phyloP scores from a whole-genome alignment of 345 rosid species.

The Dipteronia dyeriana region DNA sequence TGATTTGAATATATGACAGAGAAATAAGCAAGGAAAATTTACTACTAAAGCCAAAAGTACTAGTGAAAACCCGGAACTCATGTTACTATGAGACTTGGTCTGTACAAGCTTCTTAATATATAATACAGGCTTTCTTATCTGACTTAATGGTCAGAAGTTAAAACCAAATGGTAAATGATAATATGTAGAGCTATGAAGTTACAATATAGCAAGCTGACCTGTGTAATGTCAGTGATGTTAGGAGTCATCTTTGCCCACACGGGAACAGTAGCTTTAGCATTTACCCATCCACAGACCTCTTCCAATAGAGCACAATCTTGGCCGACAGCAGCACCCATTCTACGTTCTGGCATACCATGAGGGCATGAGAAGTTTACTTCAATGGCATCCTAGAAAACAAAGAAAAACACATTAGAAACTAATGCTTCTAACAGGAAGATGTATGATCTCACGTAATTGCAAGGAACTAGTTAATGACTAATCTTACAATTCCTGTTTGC shows the following conservation, averaged over 20 bases:
- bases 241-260: slow-evolving; percentile 99
- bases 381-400: slow-evolving; percentile 70
- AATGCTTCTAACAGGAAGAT: not conserved
- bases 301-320: slow-evolving; percentile 83
- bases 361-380: slow-evolving; percentile 98
- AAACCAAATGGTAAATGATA: too few species aligned
- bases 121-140: not conserved
- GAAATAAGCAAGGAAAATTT: not conserved
- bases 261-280: slow-evolving; percentile 95
- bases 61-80: not conserved
- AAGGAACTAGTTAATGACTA: not conserved
- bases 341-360: slow-evolving; percentile 99
- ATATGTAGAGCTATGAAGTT: not conserved
- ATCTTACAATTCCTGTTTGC: slow-evolving; percentile 90
- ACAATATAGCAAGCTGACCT: slow-evolving; percentile 43
- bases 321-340: slow-evolving; percentile 99
- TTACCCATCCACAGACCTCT: slow-evolving; percentile 94
- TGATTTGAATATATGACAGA: not conserved
- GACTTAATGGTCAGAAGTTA: not conserved
- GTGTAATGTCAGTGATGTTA: slow-evolving; percentile 88
- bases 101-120: not conserved
- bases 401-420: not conserved
- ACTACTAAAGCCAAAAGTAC: not conserved
- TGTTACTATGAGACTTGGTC: not conserved
- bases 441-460: not conserved